phyloP scores from a whole-genome alignment of 2,329 filamentous ascomycete species.

The Pyrenophora tritici-repentis region DNA sequence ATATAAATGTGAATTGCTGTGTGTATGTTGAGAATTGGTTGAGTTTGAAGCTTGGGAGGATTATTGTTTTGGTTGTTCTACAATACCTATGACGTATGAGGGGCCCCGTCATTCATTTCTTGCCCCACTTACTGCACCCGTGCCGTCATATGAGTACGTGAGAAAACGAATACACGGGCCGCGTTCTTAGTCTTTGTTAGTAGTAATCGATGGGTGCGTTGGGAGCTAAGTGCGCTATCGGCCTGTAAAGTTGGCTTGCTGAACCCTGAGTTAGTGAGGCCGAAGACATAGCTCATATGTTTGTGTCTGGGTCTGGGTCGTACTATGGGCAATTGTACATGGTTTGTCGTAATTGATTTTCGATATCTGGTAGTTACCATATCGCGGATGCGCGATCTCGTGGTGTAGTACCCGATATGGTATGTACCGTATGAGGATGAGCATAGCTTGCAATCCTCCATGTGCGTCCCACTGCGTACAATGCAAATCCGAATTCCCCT shows the following conservation, averaged over 20 bases:
- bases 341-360: not conserved
- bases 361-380: not conserved
- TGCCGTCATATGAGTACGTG: constrained; percentile 17
- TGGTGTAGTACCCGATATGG: not conserved
- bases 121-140: constrained; percentile 18
- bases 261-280: not conserved
- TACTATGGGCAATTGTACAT: not conserved
- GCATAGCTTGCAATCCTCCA: not conserved
- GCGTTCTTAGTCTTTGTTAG: constrained; percentile 11
- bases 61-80: constrained; percentile 8
- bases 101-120: constrained; percentile 32
- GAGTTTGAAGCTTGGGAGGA: not conserved
- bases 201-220: constrained; percentile 13
- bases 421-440: not conserved
- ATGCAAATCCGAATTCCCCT: not conserved
- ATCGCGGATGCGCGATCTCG: not conserved
- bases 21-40: constrained; percentile 7
- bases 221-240: not conserved
- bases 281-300: not conserved
- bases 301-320: not conserved
- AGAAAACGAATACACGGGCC: constrained; percentile 10
- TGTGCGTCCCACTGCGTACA: not conserved
- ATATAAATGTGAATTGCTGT: not conserved
- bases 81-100: constrained; percentile 38
- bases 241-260: not conserved